Conservation (phyloP, 1,284 basidiomycete genomes). For the Rhodotorula sp. region DNA sequence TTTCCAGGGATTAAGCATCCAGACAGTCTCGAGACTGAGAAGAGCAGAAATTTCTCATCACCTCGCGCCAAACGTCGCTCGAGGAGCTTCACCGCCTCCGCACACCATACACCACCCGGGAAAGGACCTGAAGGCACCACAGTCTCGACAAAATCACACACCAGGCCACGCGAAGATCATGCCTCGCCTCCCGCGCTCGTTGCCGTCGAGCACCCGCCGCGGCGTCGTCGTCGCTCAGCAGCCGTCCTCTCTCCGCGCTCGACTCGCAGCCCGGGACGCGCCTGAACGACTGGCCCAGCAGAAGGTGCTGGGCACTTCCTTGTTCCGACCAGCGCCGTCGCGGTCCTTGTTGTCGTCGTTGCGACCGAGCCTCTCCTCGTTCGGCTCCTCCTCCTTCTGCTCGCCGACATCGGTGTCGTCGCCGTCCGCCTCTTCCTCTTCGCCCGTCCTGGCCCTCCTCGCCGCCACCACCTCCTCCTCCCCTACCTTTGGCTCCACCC, state of each 20-base stretch:
- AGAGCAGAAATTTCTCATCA: too few relatives aligned
- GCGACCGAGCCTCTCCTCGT: conserved; percentile 8
- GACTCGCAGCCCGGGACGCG: background rate
- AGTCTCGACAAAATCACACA: too few relatives aligned
- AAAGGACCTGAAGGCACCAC: too few relatives aligned
- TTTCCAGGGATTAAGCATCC: too few relatives aligned
- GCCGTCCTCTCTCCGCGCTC: background rate
- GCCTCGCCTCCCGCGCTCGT: conserved; percentile 16
- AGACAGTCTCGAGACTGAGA: too few relatives aligned
- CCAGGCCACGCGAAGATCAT: background rate
- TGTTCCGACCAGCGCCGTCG: conserved; percentile 13
- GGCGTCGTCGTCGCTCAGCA: background rate
- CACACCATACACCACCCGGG: background rate
- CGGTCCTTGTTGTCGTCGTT: conserved; percentile 2
- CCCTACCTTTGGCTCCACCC: background rate
- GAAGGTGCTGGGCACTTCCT: background rate
- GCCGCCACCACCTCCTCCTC: background rate
- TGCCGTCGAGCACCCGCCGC: background rate
- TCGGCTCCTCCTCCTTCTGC: background rate
- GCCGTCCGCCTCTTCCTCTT: conserved; percentile 1
- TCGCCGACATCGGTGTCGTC: background rate
- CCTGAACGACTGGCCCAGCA: background rate
- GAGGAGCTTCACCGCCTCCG: background rate
- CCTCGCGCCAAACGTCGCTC: background rate
- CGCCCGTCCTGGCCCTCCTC: conserved; percentile 17